A percentile compares a stretch with the other conserved stretches of the same genome.
These are phyloP conservation scores for Starmerella khaoyaiensis DNA, from an alignment of 805 yeast species.

Conservation along the genomic window DNA sequence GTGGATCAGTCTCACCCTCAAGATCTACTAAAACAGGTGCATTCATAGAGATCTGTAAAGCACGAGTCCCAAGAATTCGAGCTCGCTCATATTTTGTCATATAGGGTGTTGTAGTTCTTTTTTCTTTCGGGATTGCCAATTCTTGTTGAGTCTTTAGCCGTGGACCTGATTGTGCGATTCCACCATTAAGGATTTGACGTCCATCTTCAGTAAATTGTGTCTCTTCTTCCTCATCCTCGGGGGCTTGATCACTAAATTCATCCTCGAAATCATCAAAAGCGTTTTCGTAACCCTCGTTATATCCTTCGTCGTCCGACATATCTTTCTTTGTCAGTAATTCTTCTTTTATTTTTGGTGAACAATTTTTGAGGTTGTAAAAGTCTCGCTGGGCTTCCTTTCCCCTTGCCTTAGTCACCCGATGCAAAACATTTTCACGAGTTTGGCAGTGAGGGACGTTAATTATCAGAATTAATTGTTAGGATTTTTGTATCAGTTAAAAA, in stretches of 20 bases:
- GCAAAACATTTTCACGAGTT: neutral
- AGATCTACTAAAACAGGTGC: constrained; percentile 97
- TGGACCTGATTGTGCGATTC: constrained; percentile 24
- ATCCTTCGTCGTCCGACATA: constrained; percentile 38
- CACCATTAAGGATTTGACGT: constrained; percentile 58
- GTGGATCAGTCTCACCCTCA: constrained; percentile 98
- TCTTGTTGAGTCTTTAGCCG: constrained; percentile 58
- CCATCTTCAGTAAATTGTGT: constrained; percentile 48
- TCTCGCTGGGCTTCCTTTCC: neutral
- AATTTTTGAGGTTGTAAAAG: neutral
- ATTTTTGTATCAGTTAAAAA: no score
- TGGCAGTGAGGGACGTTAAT: constrained; percentile 6
- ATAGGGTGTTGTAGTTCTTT: constrained; percentile 91
- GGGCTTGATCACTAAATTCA: constrained; percentile 65
- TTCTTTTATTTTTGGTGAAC: neutral
- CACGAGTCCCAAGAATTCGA: constrained; percentile 92
- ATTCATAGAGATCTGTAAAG: constrained; percentile 92
- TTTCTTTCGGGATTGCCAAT: constrained; percentile 76
- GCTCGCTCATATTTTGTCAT: constrained; percentile 99
- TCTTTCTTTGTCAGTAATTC: neutral
- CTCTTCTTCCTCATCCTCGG: constrained; percentile 33
- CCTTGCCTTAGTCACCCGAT: neutral
- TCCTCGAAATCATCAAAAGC: constrained; percentile 64
- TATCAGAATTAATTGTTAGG: constrained; percentile 1
- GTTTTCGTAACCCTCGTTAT: constrained; percentile 43